A percentile compares a stretch with the other conserved stretches of the same genome.
Evolutionary conservation across 768 basidiomycete genomes (phyloP).

Genomic region (Tephrocybe sp.): DNA sequence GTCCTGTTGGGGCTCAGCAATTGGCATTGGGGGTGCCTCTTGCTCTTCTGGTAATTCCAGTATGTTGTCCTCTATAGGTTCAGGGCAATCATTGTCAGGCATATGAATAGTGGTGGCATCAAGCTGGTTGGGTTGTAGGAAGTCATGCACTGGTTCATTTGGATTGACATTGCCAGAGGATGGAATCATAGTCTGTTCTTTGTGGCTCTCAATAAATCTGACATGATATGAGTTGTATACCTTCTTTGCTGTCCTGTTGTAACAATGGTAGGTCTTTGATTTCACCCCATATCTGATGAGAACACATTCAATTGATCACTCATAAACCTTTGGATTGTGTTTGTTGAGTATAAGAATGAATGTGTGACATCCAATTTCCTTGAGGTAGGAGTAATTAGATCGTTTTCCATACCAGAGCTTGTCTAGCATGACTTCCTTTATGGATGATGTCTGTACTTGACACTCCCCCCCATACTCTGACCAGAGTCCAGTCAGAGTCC

Average conservation of each 20-base stretch:
- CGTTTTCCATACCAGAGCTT: conserved; percentile 17
- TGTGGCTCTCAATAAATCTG: conserved; percentile 25
- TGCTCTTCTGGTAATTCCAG: no score
- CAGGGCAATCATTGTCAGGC: no score
- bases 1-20: no score
- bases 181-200: conserved; percentile 1
- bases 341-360: conserved; percentile 35
- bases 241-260: conserved; percentile 18
- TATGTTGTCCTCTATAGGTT: no score
- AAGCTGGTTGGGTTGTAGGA: neutral
- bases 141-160: neutral
- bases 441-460: neutral
- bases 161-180: neutral
- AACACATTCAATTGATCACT: conserved; percentile 28
- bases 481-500: no score
- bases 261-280: conserved; percentile 34
- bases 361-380: conserved; percentile 31
- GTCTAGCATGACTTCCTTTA: conserved; percentile 14
- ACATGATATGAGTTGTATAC: conserved; percentile 24
- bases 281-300: conserved; percentile 34
- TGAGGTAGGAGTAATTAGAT: conserved; percentile 27
- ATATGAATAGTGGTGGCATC: no score
- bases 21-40: no score
- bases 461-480: no score
- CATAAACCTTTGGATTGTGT: conserved; percentile 22